Conservation (phyloP, 495 filamentous ascomycete genomes). For the Neurospora sp. region DNA sequence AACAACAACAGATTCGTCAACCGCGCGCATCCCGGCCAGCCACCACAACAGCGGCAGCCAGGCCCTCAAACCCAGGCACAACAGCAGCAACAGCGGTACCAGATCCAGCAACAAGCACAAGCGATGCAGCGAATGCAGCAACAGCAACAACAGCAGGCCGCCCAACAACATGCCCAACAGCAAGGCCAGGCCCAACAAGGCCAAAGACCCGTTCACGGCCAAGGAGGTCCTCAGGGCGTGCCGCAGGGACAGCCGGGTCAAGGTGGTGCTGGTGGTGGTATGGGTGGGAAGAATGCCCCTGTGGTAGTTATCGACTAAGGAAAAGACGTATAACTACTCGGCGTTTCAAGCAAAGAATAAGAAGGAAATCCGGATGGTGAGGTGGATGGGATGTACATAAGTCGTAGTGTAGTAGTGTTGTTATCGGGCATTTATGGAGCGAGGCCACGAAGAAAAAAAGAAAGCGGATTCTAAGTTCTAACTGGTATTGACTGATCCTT, state of each 20-base stretch:
- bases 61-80: constrained; percentile 2
- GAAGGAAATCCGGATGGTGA: not conserved
- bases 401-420: not conserved
- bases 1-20: constrained; percentile 5
- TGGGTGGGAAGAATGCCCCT: not conserved
- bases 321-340: not conserved
- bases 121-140: constrained; percentile 1
- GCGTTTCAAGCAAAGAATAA: not conserved
- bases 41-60: constrained; percentile 7
- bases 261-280: not conserved
- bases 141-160: constrained; percentile 17
- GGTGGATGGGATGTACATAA: not conserved
- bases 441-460: not conserved
- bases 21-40: constrained; percentile 1
- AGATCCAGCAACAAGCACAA: constrained; percentile 2
- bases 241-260: not conserved
- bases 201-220: constrained; percentile 1
- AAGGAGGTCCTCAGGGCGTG: not conserved
- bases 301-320: not conserved
- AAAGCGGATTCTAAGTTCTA: not conserved
- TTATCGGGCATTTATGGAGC: not conserved
- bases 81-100: constrained; percentile 3
- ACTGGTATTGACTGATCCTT: not conserved
- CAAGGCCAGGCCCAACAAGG: not conserved
- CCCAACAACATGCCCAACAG: constrained; percentile 1